Conservation (phyloP, 1,284 basidiomycete species). For the Porodaedalea pini region DNA sequence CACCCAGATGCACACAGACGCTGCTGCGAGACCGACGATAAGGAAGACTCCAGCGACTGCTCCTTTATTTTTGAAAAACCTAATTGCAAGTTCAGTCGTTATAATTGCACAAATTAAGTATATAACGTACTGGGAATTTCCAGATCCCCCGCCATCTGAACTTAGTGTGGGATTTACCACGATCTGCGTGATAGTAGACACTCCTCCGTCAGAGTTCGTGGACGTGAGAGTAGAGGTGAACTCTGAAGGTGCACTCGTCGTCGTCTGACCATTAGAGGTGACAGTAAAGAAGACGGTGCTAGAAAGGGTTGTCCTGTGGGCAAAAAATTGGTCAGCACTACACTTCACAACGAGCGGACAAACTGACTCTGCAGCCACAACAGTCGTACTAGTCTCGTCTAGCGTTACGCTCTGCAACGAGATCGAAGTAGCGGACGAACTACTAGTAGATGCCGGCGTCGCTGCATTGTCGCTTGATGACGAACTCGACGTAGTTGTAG, state of each 20-base stretch:
- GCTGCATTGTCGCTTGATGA: conserved; percentile 15
- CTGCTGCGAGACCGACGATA: conserved; percentile 67
- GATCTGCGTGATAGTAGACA: conserved; percentile 56
- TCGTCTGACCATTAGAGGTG: conserved; percentile 49
- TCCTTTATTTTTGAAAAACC: conserved; percentile 72
- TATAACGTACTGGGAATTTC: conserved; percentile 39
- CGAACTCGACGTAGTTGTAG: neutral
- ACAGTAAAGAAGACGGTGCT: conserved; percentile 53
- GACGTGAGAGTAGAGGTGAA: conserved; percentile 56
- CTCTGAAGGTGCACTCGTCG: conserved; percentile 48
- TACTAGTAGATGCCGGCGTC: neutral
- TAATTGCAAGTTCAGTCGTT: conserved; percentile 27
- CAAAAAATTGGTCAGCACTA: conserved; percentile 13
- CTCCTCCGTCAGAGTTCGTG: conserved; percentile 48
- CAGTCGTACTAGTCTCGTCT: neutral
- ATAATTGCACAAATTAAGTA: conserved; percentile 18
- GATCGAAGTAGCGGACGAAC: conserved; percentile 4
- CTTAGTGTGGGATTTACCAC: conserved; percentile 60
- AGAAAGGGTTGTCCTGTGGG: conserved; percentile 51
- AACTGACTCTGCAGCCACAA: conserved; percentile 3
- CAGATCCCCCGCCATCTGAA: conserved; percentile 37
- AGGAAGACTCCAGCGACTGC: conserved; percentile 77
- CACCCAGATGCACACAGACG: conserved; percentile 66
- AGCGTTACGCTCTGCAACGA: neutral
- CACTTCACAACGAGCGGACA: neutral